These are phyloP conservation scores for Aspergillus tamarii DNA, from an alignment of 2,329 filamentous ascomycete genomes.

Conservation along the genomic window DNA sequence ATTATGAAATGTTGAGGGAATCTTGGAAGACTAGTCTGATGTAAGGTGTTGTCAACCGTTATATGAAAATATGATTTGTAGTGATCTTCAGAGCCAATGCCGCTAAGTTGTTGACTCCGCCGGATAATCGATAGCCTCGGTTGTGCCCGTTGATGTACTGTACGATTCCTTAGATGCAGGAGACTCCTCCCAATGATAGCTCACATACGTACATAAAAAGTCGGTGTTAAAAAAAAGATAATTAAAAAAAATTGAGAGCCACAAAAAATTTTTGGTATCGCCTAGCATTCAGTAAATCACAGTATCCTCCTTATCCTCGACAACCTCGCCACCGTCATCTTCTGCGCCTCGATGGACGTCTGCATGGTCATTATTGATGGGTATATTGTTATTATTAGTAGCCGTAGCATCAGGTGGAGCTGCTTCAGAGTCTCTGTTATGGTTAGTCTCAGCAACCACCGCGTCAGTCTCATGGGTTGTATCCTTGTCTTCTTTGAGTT, in stretches of 20 bases:
- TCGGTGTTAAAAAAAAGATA: neutral
- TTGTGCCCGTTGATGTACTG: slow-evolving; percentile 9
- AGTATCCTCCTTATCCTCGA: slow-evolving; percentile 85
- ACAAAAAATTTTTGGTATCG: neutral
- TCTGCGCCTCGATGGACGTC: slow-evolving; percentile 54
- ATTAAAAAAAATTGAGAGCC: slow-evolving; percentile 8
- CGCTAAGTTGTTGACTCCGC: slow-evolving; percentile 4
- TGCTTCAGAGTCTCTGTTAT: slow-evolving; percentile 20
- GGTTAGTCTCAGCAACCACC: slow-evolving; percentile 27
- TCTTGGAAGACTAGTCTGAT: neutral
- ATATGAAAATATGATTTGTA: slow-evolving; percentile 5
- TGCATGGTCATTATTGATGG: slow-evolving; percentile 45
- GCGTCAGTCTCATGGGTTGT: slow-evolving; percentile 49
- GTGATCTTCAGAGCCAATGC: slow-evolving; percentile 8
- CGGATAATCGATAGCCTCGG: slow-evolving; percentile 21
- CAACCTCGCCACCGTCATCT: slow-evolving; percentile 74
- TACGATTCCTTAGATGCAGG: neutral
- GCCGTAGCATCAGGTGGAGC: slow-evolving; percentile 28
- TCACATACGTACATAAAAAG: slow-evolving; percentile 1
- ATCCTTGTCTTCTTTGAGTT: slow-evolving; percentile 34
- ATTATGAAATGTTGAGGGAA: neutral
- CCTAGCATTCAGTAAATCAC: slow-evolving; percentile 73
- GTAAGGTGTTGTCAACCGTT: neutral
- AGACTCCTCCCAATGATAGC: slow-evolving; percentile 1
- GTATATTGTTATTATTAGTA: slow-evolving; percentile 29